Evolutionary conservation across 1,284 basidiomycete species (phyloP).

Genomic region (Pholiota adiposa): DNA sequence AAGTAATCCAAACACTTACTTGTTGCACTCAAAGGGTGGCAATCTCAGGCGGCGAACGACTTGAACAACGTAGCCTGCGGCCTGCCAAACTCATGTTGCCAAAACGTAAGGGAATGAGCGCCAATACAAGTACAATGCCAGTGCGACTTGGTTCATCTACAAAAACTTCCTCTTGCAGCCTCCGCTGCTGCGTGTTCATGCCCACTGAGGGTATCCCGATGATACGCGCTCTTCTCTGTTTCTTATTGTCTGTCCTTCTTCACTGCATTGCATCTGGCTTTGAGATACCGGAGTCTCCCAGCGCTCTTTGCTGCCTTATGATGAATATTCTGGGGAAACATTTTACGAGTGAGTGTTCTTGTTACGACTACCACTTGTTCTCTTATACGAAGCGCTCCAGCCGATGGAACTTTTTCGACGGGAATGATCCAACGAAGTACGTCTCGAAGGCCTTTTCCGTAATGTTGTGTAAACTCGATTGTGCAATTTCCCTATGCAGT

Average conservation of each 20-base stretch:
- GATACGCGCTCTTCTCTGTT: background rate
- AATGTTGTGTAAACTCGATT: constrained; percentile 5
- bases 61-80: background rate
- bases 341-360: constrained; percentile 58
- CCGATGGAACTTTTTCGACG: constrained; percentile 58
- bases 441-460: constrained; percentile 26
- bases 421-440: constrained; percentile 69
- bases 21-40: background rate
- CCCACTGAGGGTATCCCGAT: background rate
- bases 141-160: background rate
- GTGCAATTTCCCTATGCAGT: constrained; percentile 28
- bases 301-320: constrained; percentile 57
- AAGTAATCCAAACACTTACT: no score
- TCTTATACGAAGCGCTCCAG: constrained; percentile 34
- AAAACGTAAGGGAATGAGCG: background rate
- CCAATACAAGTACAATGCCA: background rate
- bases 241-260: background rate
- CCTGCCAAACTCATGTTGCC: background rate
- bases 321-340: constrained; percentile 53
- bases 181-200: background rate
- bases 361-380: background rate
- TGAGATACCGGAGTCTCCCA: background rate
- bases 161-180: background rate
- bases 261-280: background rate
- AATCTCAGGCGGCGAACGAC: background rate